A percentile compares a stretch with the other conserved stretches of the same genome.
Conservation (phyloP, 2,329 filamentous ascomycete species). For the Metarhizium brunneum region DNA sequence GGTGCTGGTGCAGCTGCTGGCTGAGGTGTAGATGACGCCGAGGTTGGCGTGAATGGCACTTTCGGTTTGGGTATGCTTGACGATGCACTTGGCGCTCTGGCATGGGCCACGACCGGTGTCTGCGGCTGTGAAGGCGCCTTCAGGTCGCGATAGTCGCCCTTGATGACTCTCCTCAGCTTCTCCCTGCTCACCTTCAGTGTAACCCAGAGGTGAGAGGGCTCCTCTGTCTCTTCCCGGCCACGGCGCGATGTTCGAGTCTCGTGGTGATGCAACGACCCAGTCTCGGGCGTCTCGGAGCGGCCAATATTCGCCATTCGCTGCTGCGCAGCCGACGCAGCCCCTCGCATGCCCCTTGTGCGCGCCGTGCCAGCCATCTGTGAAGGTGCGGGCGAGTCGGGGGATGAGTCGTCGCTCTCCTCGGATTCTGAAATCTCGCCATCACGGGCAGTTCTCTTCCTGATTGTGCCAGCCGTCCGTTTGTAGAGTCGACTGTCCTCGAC, state of each 20-base stretch:
- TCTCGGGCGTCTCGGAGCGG: slow-evolving; percentile 84
- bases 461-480: slow-evolving; percentile 60
- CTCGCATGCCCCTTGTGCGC: slow-evolving; percentile 79
- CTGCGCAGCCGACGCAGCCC: slow-evolving; percentile 77
- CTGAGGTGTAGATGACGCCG: slow-evolving; percentile 25
- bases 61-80: slow-evolving; percentile 22
- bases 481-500: slow-evolving; percentile 82
- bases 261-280: slow-evolving; percentile 50
- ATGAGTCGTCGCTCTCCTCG: slow-evolving; percentile 83
- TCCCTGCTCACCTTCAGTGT: slow-evolving; percentile 66
- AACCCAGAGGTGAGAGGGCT: slow-evolving; percentile 60
- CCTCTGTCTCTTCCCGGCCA: slow-evolving; percentile 70
- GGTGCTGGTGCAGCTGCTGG: slow-evolving; percentile 16
- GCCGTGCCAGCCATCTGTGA: slow-evolving; percentile 69
- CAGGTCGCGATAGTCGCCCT: slow-evolving; percentile 38
- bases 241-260: slow-evolving; percentile 62
- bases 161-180: slow-evolving; percentile 58
- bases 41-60: slow-evolving; percentile 25
- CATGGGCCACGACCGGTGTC: slow-evolving; percentile 21
- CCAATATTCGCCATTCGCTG: slow-evolving; percentile 75
- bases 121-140: slow-evolving; percentile 26
- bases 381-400: slow-evolving; percentile 74
- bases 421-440: slow-evolving; percentile 77
- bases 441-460: slow-evolving; percentile 42
- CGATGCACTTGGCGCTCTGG: slow-evolving; percentile 20